Base-by-base conservation (phyloP, 2,329 filamentous ascomycete genomes). In the Moelleriella libera region DNA sequence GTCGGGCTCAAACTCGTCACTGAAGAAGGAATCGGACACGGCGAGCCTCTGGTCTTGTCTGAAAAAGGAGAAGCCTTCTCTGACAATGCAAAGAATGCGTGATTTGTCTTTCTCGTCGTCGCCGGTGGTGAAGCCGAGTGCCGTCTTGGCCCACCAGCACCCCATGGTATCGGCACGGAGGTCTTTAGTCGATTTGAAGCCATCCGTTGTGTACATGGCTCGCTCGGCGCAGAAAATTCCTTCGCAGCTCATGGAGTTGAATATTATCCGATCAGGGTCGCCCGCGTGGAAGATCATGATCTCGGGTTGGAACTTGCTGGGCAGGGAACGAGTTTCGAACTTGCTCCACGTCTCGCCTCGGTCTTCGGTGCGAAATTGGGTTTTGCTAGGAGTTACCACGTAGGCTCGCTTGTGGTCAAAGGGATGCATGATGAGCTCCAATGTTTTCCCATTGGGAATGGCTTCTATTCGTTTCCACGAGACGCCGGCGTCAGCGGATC, bases 71-170 rank as follows among this genome's bases (percentile, higher is more conserved):
- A 84, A 82, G 52, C 78, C 71, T 48, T 88, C 86, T 48, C 76
- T 75, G 39, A 85, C 79, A 46, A 96, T 82, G 64, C 92, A 98
- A 47, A 97, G 66, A 46, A 90, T 75, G 47, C 88, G 79, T 54
- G 83, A 71, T 46, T 78, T 70, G 58, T 92, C 80, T 46, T 80
- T 68, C 34, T 83, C 73, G 1, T 74, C 67, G 47, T 82, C 66
- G 50, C 83, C 83, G 9, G 81, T 82, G 34, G 77, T 78, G 61
- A 98, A 96, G 41, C 80, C 65, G 5, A 77, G 73, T 10, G 85
- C 80, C 11, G 80, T 78, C 59, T 87, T 87, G 46, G 92, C 90
- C 88, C 90, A 98, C 62, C 83, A 79, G 63, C 92, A 98, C 51
- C 84, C 82, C 45, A 78, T 72, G 2, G 85, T 85, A 54, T 81